These are phyloP conservation scores for Candida ascalaphidarum DNA, from an alignment of 805 yeast genomes.

Conservation along the genomic window DNA sequence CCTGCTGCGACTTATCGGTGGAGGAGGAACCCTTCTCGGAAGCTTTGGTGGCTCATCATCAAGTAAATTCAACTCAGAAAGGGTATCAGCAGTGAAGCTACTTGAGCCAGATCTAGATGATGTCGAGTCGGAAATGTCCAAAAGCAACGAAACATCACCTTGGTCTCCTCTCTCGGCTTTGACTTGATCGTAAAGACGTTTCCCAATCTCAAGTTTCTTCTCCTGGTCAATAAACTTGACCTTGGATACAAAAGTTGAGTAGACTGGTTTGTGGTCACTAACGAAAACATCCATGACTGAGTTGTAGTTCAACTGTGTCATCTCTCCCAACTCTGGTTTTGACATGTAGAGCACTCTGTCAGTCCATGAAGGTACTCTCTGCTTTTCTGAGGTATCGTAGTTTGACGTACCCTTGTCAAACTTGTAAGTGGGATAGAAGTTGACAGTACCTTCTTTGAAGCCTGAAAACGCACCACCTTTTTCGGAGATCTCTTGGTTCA, in stretches of 20 bases:
- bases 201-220: constrained; percentile 19
- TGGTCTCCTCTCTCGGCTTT: constrained; percentile 18
- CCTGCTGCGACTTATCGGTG: constrained; percentile 15
- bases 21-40: constrained; percentile 24
- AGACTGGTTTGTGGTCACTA: constrained; percentile 94
- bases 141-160: constrained; percentile 6
- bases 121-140: constrained; percentile 3
- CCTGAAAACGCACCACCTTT: constrained; percentile 61
- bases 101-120: constrained; percentile 5
- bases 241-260: constrained; percentile 59
- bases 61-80: constrained; percentile 27
- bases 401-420: constrained; percentile 74
- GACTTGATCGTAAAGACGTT: constrained; percentile 18
- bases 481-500: constrained; percentile 58
- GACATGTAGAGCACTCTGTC: constrained; percentile 76
- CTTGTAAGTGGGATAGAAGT: constrained; percentile 86
- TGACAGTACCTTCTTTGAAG: constrained; percentile 68
- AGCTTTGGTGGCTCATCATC: constrained; percentile 15
- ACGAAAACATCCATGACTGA: constrained; percentile 49
- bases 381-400: constrained; percentile 88
- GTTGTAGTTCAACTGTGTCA: constrained; percentile 62
- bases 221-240: constrained; percentile 56
- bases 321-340: constrained; percentile 6
- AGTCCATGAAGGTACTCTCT: constrained; percentile 94
- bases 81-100: constrained; percentile 16